A percentile compares a stretch with the other conserved stretches of the same genome.
Conservation (phyloP, 2,329 filamentous ascomycete genomes). For the Penicillium digitatum region DNA sequence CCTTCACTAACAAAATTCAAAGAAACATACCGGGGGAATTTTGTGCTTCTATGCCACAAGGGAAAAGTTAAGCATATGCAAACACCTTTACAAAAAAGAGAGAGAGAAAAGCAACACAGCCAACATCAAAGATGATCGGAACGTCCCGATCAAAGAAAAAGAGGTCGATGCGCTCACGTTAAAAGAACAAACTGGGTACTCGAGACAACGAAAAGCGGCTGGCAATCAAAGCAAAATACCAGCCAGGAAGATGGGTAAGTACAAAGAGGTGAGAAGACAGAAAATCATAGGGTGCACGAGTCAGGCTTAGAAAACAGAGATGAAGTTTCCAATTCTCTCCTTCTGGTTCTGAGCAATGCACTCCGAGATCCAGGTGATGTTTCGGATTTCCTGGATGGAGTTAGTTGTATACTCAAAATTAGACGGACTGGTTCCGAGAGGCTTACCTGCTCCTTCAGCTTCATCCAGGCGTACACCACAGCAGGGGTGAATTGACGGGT, state of each 20-base stretch:
- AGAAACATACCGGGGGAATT: conserved; percentile 6
- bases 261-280: conserved; percentile 14
- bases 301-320: conserved; percentile 77
- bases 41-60: conserved; percentile 30
- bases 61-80: conserved; percentile 17
- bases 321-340: conserved; percentile 97
- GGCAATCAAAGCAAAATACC: conserved; percentile 13
- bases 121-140: conserved; percentile 19
- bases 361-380: conserved; percentile 99
- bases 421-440: conserved; percentile 7
- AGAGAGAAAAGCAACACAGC: conserved; percentile 17
- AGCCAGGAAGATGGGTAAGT: conserved; percentile 19
- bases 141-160: conserved; percentile 12
- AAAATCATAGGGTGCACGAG: conserved; percentile 10
- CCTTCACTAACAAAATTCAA: neutral
- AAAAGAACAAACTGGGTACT: conserved; percentile 33
- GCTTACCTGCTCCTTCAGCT: conserved; percentile 89
- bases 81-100: conserved; percentile 27
- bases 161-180: conserved; percentile 31
- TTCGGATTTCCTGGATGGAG: conserved; percentile 79
- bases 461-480: conserved; percentile 97
- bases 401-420: conserved; percentile 22
- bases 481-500: conserved; percentile 93
- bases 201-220: conserved; percentile 23
- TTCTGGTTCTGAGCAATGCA: conserved; percentile 99